Conservation (phyloP, 2,329 filamentous ascomycete species). For the Coniella vitis region DNA sequence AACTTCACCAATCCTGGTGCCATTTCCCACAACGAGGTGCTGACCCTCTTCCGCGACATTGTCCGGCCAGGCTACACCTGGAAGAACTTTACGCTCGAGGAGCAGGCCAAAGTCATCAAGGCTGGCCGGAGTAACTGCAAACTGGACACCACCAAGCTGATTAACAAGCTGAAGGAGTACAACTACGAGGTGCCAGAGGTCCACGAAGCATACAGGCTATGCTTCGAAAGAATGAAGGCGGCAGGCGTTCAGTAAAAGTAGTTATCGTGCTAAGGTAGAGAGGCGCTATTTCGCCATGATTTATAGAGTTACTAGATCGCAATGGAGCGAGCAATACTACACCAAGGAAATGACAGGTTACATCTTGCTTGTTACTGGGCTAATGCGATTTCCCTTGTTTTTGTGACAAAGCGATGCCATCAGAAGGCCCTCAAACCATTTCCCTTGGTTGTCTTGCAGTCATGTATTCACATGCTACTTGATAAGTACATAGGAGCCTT, state of each 20-base stretch:
- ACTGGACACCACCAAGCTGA: constrained; percentile 56
- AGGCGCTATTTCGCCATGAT: not conserved
- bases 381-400: no score
- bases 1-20: constrained; percentile 67
- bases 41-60: constrained; percentile 55
- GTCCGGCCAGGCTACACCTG: constrained; percentile 54
- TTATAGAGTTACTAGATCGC: no score
- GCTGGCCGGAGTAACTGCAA: constrained; percentile 61
- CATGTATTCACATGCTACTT: no score
- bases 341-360: no score
- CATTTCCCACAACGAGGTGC: constrained; percentile 65
- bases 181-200: constrained; percentile 52
- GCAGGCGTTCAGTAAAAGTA: constrained; percentile 40
- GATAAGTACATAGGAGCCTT: no score
- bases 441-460: no score
- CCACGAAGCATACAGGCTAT: constrained; percentile 52
- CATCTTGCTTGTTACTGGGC: no score
- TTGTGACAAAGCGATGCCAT: no score
- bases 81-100: constrained; percentile 60
- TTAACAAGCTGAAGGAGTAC: constrained; percentile 53
- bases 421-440: no score
- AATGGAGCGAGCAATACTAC: no score
- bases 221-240: constrained; percentile 58
- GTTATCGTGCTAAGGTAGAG: not conserved
- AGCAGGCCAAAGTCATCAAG: constrained; percentile 62